Evolutionary conservation across 139 green algal species (phyloP).

Genomic region (Mesotaenium endlicherianum): DNA sequence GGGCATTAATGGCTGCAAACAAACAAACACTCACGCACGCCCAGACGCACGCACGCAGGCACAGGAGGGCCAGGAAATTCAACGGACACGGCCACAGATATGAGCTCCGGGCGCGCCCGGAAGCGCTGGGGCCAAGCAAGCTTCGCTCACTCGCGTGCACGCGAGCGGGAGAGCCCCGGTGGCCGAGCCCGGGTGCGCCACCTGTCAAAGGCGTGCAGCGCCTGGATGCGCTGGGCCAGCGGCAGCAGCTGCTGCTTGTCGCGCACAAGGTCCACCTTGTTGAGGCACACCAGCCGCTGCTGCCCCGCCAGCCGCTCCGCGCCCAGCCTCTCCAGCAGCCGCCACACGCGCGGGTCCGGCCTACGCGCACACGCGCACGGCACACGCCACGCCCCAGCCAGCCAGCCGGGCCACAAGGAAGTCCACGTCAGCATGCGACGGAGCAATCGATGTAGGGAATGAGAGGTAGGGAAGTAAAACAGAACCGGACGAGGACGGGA

Average conservation of each 20-base stretch:
- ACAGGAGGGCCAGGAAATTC: too few relatives aligned
- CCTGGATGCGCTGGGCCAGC: neutral
- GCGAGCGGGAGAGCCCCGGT: too few relatives aligned
- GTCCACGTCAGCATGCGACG: neutral
- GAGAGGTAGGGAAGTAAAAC: neutral
- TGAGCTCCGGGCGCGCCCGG: too few relatives aligned
- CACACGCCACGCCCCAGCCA: neutral
- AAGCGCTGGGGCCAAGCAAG: too few relatives aligned
- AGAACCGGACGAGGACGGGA: too few relatives aligned
- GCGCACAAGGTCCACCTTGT: conserved; percentile 45
- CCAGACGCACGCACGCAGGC: neutral
- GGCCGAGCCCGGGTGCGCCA: too few relatives aligned
- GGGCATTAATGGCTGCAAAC: too few relatives aligned
- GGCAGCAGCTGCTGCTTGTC: conserved; percentile 34
- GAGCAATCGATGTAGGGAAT: neutral
- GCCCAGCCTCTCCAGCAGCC: conserved; percentile 8
- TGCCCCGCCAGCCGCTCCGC: conserved; percentile 1
- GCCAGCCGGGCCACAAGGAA: too few relatives aligned
- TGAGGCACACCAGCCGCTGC: conserved; percentile 23
- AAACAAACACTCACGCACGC: neutral
- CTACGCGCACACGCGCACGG: too few relatives aligned
- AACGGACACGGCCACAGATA: too few relatives aligned
- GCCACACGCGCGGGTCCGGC: conserved; percentile 25
- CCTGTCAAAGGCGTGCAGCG: conserved; percentile 26
- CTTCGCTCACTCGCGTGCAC: too few relatives aligned